phyloP scores from a whole-genome alignment of 1,284 basidiomycete species.

The Ganoderma boninense region DNA sequence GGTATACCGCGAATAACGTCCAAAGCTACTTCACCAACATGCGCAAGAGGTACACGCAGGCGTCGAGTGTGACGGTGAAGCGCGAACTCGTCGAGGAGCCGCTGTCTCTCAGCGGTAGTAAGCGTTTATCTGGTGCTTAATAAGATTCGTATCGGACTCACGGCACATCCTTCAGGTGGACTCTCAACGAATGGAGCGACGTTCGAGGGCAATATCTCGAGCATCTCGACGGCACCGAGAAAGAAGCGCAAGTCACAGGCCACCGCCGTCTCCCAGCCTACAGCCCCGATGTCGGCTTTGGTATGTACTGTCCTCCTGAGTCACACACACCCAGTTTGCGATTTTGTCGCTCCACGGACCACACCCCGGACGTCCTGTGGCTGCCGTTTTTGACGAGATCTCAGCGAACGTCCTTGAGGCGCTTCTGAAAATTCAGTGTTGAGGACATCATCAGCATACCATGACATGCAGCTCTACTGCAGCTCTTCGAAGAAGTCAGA shows the following conservation, averaged over 20 bases:
- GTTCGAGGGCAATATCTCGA: not conserved
- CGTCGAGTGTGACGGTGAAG: not conserved
- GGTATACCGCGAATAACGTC: not conserved
- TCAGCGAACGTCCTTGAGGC: no score
- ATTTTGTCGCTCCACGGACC: no score
- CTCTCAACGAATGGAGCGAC: not conserved
- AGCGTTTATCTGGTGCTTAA: not conserved
- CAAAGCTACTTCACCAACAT: not conserved
- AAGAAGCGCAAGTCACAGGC: not conserved
- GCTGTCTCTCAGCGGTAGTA: not conserved
- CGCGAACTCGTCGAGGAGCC: slow-evolving; percentile 4
- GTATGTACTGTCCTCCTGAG: not conserved
- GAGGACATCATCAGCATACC: no score
- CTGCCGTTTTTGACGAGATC: no score
- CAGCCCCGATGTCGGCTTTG: not conserved
- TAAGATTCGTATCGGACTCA: not conserved
- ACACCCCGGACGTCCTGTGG: no score
- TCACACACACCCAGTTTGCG: no score
- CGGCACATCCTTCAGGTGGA: not conserved
- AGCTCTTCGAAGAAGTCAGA: no score
- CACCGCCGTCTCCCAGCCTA: no score
- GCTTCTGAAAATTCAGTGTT: no score
- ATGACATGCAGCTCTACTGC: no score
- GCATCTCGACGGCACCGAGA: not conserved
- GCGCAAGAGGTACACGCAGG: not conserved